Percentiles rank a stretch among this genome's conserved stretches.
phyloP scores from a whole-genome alignment of 768 basidiomycete species.

The Termitomyces heimii region DNA sequence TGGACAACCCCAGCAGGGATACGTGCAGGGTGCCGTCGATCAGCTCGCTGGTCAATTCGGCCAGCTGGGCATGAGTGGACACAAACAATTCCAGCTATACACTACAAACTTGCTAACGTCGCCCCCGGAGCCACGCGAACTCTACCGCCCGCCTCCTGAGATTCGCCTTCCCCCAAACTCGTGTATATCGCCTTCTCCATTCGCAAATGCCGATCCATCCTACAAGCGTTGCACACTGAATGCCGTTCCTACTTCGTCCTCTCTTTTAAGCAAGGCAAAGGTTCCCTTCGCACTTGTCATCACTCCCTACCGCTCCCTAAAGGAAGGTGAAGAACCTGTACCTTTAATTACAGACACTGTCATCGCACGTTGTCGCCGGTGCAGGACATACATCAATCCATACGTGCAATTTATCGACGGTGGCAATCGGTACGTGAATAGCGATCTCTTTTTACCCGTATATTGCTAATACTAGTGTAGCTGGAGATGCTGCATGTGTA shows the following conservation, averaged over 20 bases:
- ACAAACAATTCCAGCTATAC: slow-evolving; percentile 71
- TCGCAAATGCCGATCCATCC: slow-evolving; percentile 81
- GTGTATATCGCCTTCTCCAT: slow-evolving; percentile 69
- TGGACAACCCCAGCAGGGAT: slow-evolving; percentile 30
- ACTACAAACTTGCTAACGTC: slow-evolving; percentile 91
- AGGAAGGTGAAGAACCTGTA: slow-evolving; percentile 78
- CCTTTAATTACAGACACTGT: slow-evolving; percentile 92
- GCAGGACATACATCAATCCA: slow-evolving; percentile 96
- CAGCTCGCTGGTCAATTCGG: slow-evolving; percentile 80
- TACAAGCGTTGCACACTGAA: slow-evolving; percentile 92
- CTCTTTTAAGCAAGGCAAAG: slow-evolving; percentile 84
- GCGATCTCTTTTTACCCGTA: background rate
- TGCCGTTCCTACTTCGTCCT: slow-evolving; percentile 87
- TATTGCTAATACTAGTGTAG: slow-evolving; percentile 26
- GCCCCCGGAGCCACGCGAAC: slow-evolving; percentile 85
- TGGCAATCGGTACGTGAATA: slow-evolving; percentile 67
- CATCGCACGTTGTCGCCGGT: slow-evolving; percentile 92
- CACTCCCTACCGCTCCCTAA: slow-evolving; percentile 84
- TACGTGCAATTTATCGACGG: slow-evolving; percentile 98
- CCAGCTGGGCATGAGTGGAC: slow-evolving; percentile 81
- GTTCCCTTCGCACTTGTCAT: slow-evolving; percentile 85
- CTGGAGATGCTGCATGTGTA: slow-evolving; percentile 99
- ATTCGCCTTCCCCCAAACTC: slow-evolving; percentile 85
- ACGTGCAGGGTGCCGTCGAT: slow-evolving; percentile 49
- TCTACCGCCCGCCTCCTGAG: slow-evolving; percentile 79